Conservation (phyloP, 371 early-diverging fungal species). For the Sporodiniella umbellata region DNA sequence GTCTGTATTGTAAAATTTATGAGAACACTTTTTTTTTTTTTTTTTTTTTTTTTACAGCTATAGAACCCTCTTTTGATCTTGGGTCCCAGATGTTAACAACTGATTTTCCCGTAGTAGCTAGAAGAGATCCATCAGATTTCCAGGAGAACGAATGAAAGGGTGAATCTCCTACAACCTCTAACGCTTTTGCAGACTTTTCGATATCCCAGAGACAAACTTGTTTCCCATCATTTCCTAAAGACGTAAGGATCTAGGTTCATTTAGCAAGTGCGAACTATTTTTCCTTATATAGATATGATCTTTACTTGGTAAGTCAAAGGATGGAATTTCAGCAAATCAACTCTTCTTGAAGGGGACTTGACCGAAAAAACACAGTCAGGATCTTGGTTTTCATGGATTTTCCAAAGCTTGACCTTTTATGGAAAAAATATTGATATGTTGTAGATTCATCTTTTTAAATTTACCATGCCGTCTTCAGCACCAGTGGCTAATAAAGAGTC, state of each 20-base stretch:
- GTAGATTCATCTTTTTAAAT: neutral
- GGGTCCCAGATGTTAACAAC: conserved; percentile 63
- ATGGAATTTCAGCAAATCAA: conserved; percentile 53
- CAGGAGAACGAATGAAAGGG: conserved; percentile 54
- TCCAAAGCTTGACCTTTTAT: conserved; percentile 7
- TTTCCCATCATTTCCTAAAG: conserved; percentile 42
- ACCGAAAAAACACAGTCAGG: conserved; percentile 3
- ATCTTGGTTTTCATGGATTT: conserved; percentile 1
- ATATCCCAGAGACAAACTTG: conserved; percentile 71
- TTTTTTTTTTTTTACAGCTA: conserved; percentile 4
- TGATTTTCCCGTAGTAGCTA: conserved; percentile 58
- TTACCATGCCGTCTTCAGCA: conserved; percentile 54
- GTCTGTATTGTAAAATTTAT: conserved; percentile 16
- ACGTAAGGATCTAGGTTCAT: conserved; percentile 22
- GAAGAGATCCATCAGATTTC: conserved; percentile 61
- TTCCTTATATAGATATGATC: neutral
- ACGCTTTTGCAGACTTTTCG: conserved; percentile 24
- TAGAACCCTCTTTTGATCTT: conserved; percentile 30
- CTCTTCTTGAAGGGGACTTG: conserved; percentile 33
- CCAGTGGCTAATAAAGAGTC: conserved; percentile 47
- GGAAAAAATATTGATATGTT: neutral
- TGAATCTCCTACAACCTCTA: conserved; percentile 10
- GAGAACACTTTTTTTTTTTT: neutral
- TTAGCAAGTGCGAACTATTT: neutral
- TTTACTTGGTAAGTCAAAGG: conserved; percentile 54